A percentile compares a stretch with the other conserved stretches of the same genome.
Evolutionary conservation across 1,284 basidiomycete species (phyloP).

Genomic region (Austroboletus niveus): DNA sequence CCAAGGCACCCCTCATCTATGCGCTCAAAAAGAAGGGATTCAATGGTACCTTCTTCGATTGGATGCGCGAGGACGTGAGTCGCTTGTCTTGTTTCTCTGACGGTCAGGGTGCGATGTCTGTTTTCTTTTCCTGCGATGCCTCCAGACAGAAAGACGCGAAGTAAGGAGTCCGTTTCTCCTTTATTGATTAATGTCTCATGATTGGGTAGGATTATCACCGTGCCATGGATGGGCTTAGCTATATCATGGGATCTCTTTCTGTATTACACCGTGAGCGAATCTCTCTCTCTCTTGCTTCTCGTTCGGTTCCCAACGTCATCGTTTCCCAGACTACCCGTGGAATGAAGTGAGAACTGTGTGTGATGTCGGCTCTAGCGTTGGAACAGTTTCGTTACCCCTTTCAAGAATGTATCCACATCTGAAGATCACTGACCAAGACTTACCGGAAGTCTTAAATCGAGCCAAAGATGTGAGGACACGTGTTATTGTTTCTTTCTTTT

Average conservation of each 20-base stretch:
- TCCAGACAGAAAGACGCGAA: slow-evolving; percentile 19
- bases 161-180: slow-evolving; percentile 5
- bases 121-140: background rate
- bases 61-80: slow-evolving; percentile 23
- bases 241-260: slow-evolving; percentile 21
- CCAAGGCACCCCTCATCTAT: slow-evolving; percentile 25
- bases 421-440: slow-evolving; percentile 45
- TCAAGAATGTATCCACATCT: slow-evolving; percentile 40
- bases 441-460: slow-evolving; percentile 36
- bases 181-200: background rate
- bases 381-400: slow-evolving; percentile 42
- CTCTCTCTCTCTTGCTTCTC: background rate
- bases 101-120: background rate
- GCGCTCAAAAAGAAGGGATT: slow-evolving; percentile 21
- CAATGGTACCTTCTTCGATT: slow-evolving; percentile 23
- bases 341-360: slow-evolving; percentile 40
- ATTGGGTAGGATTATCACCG: slow-evolving; percentile 18
- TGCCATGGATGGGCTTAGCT: slow-evolving; percentile 22
- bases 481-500: background rate
- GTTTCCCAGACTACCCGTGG: slow-evolving; percentile 43
- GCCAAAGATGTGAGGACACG: slow-evolving; percentile 27
- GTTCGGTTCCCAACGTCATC: background rate
- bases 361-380: slow-evolving; percentile 50
- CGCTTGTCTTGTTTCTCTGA: background rate
- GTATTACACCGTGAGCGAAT: slow-evolving; percentile 25